Evolutionary conservation across 2,329 filamentous ascomycete genomes (phyloP).

Genomic region (Iodosphaeria phyllophila): DNA sequence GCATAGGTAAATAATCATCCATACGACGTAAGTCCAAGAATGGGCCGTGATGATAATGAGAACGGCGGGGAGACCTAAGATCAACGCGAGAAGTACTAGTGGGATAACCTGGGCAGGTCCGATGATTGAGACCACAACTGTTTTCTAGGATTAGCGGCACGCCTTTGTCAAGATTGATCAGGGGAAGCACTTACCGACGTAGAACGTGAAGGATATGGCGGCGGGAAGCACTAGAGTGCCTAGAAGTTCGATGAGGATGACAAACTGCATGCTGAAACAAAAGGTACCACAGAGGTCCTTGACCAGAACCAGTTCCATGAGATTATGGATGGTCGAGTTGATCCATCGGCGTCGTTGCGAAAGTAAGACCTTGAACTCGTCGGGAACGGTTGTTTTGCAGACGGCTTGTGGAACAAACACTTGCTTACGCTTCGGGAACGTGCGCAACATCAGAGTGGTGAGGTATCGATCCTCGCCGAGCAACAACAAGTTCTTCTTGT

Average conservation of each 20-base stretch:
- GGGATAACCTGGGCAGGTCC: constrained; percentile 72
- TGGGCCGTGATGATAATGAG: constrained; percentile 89
- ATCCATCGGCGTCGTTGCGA: constrained; percentile 97
- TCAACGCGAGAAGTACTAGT: constrained; percentile 70
- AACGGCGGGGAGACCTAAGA: constrained; percentile 81
- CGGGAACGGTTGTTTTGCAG: constrained; percentile 94
- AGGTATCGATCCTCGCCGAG: constrained; percentile 94
- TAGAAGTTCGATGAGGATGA: constrained; percentile 86
- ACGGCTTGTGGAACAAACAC: constrained; percentile 97
- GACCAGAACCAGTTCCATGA: constrained; percentile 93
- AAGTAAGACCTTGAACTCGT: constrained; percentile 76
- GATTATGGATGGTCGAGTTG: constrained; percentile 95
- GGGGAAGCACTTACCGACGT: constrained; percentile 59
- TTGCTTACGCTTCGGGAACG: constrained; percentile 97
- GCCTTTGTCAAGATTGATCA: not conserved
- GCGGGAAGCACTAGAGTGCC: constrained; percentile 90
- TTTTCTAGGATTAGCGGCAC: constrained; percentile 7
- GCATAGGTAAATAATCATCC: constrained; percentile 92
- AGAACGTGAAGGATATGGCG: constrained; percentile 92
- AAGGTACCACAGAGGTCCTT: constrained; percentile 95
- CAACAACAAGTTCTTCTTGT: constrained; percentile 89
- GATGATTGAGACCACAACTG: constrained; percentile 75
- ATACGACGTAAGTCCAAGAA: constrained; percentile 75
- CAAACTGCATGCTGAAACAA: constrained; percentile 99
- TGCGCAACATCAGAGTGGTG: constrained; percentile 93